Base-by-base conservation (phyloP, 306 rosid genomes). In the Sicyos baderoa region DNA sequence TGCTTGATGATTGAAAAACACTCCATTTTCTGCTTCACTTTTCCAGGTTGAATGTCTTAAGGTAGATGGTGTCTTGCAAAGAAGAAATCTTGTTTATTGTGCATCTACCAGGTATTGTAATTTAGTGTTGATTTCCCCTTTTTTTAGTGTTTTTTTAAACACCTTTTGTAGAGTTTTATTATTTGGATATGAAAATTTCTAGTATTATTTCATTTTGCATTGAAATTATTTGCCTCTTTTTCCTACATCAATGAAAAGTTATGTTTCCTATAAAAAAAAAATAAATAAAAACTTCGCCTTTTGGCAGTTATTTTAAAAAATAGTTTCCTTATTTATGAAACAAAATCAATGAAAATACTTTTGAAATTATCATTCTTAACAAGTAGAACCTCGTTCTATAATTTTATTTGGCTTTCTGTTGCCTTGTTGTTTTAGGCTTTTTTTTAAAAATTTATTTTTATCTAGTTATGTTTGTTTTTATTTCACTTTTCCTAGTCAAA, bases 1-100 rank as follows among this genome's bases (percentile, higher is more conserved):
- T 44, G 21, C 2, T 66, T 44, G 35, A 19, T 66, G 10, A 27
- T 15, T 29, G 35, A 45, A 68, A 22, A 22, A 68, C 15, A 68
- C 9, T 68, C 73, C 29, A 58, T 22, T 4, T 71, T 42, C 58
- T 5, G 75, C 68, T 49, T 73, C 76, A 58, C 59, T 55, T 61
- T 72, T 74, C 71, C 81, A 93, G 98, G 97, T 89, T 76, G 98
- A 88, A 2, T 93, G 97, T 76, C 97, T 93, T 84, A 83, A 55
- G 78, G 96, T 93, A 81, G 79, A 86, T 56, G 98, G 98, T 73
- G 98, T 93, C 60, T 77, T 93, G 83, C 88, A 86, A 73, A 86
- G 88, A 86, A 83, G 91, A 80, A 93, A 93, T 88, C 93, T 93
- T 69, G 98, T 93, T 74, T 93, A 89, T 86, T 87, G 97, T 77